Evolutionary conservation across 805 yeast species (phyloP).

Genomic region (Myxozyma monticola): DNA sequence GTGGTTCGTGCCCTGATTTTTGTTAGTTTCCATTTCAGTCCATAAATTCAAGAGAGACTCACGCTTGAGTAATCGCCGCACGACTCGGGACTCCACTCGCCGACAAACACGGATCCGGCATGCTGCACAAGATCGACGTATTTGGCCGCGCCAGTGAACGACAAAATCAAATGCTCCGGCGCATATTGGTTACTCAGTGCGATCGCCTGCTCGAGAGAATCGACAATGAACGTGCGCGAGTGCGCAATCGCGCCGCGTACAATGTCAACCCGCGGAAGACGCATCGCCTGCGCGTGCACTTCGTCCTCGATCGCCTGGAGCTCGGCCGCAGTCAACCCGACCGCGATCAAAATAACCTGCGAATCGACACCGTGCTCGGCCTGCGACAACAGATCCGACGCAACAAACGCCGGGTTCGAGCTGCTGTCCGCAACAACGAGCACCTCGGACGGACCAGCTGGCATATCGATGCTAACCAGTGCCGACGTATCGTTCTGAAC

Average conservation of each 20-base stretch:
- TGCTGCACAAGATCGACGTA: conserved; percentile 76
- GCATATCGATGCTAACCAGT: conserved; percentile 96
- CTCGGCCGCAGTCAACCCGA: conserved; percentile 61
- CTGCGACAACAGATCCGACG: conserved; percentile 93
- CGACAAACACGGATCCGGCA: conserved; percentile 97
- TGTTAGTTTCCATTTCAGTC: too few species aligned
- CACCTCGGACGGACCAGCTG: conserved; percentile 99
- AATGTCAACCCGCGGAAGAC: conserved; percentile 87
- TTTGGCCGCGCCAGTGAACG: conserved; percentile 72
- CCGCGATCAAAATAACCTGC: conserved; percentile 89
- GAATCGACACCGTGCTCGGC: conserved; percentile 99
- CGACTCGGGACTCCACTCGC: conserved; percentile 93
- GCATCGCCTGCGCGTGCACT: conserved; percentile 77
- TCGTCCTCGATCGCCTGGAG: conserved; percentile 75
- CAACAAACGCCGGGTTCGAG: conserved; percentile 94
- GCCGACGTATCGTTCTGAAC: conserved; percentile 95
- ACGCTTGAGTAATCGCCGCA: conserved; percentile 88
- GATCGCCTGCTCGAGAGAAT: conserved; percentile 75
- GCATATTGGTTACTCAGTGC: conserved; percentile 88
- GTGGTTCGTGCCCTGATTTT: conserved; percentile 91
- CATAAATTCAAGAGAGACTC: conserved; percentile 1
- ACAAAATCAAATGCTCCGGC: conserved; percentile 96
- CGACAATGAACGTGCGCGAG: conserved; percentile 75
- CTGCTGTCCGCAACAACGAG: conserved; percentile 79
- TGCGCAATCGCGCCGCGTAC: conserved; percentile 90